Evolutionary conservation across 108 stramenopile genomes (phyloP).

Genomic region (Nitzschia sp.): DNA sequence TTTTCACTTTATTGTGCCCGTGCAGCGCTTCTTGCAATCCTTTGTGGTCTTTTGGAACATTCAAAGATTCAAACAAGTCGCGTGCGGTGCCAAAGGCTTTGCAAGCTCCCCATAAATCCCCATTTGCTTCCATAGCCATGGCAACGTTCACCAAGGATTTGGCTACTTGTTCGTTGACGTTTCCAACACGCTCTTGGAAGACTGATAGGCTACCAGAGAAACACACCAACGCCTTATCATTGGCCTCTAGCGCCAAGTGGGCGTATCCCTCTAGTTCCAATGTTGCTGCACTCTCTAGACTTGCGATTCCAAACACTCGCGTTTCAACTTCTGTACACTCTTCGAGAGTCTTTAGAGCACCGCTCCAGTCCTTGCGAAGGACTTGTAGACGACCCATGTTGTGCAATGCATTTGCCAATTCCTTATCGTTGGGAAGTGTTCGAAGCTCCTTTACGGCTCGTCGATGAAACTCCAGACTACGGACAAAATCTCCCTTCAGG

Average conservation of each 20-base stretch:
- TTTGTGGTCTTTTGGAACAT: neutral
- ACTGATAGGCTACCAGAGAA: conserved; percentile 36
- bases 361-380: conserved; percentile 45
- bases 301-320: conserved; percentile 22
- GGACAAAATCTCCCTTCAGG: conserved; percentile 21
- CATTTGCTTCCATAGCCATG: conserved; percentile 36
- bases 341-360: conserved; percentile 32
- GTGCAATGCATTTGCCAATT: conserved; percentile 53
- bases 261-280: conserved; percentile 41
- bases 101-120: conserved; percentile 30
- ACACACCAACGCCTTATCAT: conserved; percentile 27
- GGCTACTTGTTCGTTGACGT: conserved; percentile 38
- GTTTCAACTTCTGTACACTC: conserved; percentile 29
- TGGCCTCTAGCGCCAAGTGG: conserved; percentile 11
- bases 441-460: conserved; percentile 22
- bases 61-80: conserved; percentile 16
- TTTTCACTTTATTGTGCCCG: neutral
- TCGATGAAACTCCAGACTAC: conserved; percentile 26
- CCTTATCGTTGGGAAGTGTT: conserved; percentile 4
- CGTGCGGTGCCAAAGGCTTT: conserved; percentile 24
- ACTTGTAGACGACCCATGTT: conserved; percentile 62
- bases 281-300: conserved; percentile 28
- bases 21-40: neutral
- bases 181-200: conserved; percentile 15
- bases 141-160: conserved; percentile 37